Evolutionary conservation across 192 early-diverging fungal species (phyloP).

Genomic region (Oehlia diaphana): DNA sequence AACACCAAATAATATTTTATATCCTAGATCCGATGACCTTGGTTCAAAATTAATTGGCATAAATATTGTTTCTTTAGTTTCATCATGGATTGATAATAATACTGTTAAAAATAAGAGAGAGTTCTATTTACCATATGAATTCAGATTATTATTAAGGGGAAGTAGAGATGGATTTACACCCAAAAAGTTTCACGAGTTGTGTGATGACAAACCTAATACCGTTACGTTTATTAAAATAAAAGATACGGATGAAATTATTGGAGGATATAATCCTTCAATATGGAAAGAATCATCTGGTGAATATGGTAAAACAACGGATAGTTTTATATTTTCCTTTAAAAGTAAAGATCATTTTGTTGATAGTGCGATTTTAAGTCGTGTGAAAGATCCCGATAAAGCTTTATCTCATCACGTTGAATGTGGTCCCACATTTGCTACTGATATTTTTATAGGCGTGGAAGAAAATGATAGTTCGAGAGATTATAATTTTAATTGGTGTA

Average conservation of each 20-base stretch:
- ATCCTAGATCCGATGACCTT: not conserved
- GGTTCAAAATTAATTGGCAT: not conserved
- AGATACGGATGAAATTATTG: not conserved
- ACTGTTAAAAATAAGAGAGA: not conserved
- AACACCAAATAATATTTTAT: not conserved
- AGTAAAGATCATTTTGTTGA: not conserved
- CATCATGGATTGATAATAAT: not conserved
- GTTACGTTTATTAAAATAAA: not conserved
- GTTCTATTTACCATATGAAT: not conserved
- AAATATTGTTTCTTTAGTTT: not conserved
- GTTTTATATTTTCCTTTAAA: not conserved
- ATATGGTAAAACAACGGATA: not conserved
- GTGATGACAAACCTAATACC: not conserved
- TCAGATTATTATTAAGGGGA: not conserved
- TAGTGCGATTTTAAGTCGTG: not conserved
- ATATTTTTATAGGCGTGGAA: not conserved
- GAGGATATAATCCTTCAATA: not conserved
- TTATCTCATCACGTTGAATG: not conserved
- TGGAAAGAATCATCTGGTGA: not conserved
- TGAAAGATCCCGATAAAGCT: not conserved
- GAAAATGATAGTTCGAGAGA: not conserved
- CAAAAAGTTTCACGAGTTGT: not conserved
- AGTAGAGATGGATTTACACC: not conserved
- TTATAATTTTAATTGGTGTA: not conserved
- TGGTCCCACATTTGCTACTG: not conserved